These are phyloP conservation scores for Cenchrus americanus DNA, from an alignment of 176 grass and related monocot species.

Conservation along the genomic window DNA sequence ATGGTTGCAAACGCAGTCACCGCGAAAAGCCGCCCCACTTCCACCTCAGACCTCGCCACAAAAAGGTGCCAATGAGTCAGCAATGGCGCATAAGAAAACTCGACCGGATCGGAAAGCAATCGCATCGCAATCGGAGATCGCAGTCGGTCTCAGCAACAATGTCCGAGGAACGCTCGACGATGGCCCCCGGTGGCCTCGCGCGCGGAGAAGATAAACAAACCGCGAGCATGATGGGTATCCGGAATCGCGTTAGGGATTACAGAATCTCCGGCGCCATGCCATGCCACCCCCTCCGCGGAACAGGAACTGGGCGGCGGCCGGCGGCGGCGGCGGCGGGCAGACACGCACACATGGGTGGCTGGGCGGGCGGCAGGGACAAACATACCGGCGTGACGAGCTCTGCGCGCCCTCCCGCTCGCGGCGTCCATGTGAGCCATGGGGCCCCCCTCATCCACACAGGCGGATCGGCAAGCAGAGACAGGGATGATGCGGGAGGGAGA, in stretches of 20 bases:
- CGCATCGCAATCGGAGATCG: neutral
- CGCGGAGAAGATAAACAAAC: neutral
- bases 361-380: conserved; percentile 3
- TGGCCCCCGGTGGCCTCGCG: neutral
- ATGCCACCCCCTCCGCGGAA: neutral
- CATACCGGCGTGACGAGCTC: conserved; percentile 54
- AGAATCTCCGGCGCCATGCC: conserved; percentile 14
- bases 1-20: neutral
- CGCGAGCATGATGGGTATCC: conserved; percentile 25
- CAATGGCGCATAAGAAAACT: conserved; percentile 26
- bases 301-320: neutral
- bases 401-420: conserved; percentile 7
- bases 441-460: conserved; percentile 3
- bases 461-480: neutral
- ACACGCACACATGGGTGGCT: conserved; percentile 30
- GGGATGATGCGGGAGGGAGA: conserved; percentile 29
- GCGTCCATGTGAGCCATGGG: conserved; percentile 60
- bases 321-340: neutral
- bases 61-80: neutral
- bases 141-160: neutral
- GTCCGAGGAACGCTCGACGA: too few relatives aligned
- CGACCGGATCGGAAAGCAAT: conserved; percentile 10
- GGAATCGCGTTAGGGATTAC: conserved; percentile 4
- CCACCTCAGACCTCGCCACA: conserved; percentile 25
- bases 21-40: conserved; percentile 25